These are phyloP conservation scores for Collybiopsis confluens DNA, from an alignment of 768 basidiomycete species.

Conservation along the genomic window DNA sequence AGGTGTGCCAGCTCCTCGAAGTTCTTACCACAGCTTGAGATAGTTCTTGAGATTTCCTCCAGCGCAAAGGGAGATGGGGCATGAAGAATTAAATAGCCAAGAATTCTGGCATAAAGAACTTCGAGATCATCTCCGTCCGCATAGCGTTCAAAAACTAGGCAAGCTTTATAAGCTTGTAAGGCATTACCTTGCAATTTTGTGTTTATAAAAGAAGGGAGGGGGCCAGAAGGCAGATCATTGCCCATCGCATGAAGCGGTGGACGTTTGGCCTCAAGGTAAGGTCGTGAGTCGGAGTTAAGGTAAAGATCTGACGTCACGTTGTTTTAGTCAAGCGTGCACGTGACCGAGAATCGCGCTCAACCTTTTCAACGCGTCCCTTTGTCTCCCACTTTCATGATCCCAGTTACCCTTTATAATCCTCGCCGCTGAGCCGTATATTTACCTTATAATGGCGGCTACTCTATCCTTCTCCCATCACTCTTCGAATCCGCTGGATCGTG, in stretches of 20 bases:
- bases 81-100: slow-evolving; percentile 11
- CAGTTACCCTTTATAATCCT: not conserved
- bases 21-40: not conserved
- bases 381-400: not conserved
- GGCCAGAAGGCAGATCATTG: too few species aligned
- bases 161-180: not conserved
- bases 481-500: slow-evolving; percentile 68
- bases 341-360: too few species aligned
- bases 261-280: too few species aligned
- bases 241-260: too few species aligned
- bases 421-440: too few species aligned
- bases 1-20: not conserved
- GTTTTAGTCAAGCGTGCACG: too few species aligned
- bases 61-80: slow-evolving; percentile 2
- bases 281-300: too few species aligned
- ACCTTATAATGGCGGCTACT: slow-evolving; percentile 34
- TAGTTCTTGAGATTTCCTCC: not conserved
- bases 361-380: not conserved
- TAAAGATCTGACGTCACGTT: too few species aligned
- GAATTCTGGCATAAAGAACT: slow-evolving; percentile 9
- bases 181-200: not conserved
- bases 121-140: not conserved
- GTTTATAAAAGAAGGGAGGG: not conserved
- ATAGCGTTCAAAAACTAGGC: not conserved
- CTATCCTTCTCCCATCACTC: slow-evolving; percentile 62